These are phyloP conservation scores for Penicillium digitatum DNA, from an alignment of 2,329 filamentous ascomycete species.

Conservation along the genomic window DNA sequence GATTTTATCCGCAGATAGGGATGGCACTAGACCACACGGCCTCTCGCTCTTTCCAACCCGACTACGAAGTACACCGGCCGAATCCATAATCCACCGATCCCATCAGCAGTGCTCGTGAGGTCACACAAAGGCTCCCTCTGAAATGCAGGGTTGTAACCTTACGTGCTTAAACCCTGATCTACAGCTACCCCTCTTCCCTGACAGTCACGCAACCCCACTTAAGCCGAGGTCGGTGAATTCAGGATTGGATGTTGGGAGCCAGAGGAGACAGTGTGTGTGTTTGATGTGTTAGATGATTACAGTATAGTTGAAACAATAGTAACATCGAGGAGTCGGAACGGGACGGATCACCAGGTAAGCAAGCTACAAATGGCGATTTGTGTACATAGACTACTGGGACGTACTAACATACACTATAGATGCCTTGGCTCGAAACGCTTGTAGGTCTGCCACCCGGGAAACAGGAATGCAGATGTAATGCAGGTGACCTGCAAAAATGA, in stretches of 20 bases:
- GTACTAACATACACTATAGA: neutral
- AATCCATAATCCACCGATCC: conserved; percentile 22
- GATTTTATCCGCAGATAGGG: neutral
- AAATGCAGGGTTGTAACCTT: conserved; percentile 18
- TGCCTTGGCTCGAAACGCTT: neutral
- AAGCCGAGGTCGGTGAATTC: conserved; percentile 5
- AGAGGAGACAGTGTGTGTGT: neutral
- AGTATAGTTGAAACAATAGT: neutral
- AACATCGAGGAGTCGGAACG: neutral
- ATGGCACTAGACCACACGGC: neutral
- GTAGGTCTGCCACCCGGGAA: neutral
- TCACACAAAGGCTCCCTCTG: conserved; percentile 13
- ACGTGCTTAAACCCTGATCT: conserved; percentile 7
- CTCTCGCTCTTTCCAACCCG: conserved; percentile 15
- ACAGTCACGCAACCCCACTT: conserved; percentile 1
- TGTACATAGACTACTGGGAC: neutral
- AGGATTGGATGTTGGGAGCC: conserved; percentile 4
- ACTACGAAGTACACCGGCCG: conserved; percentile 13
- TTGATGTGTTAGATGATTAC: too few species aligned
- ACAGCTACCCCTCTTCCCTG: conserved; percentile 3
- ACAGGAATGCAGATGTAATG: conserved; percentile 4
- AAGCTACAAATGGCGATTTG: neutral
- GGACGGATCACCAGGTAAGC: neutral
- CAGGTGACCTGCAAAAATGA: conserved; percentile 3
- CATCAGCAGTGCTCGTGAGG: conserved; percentile 10